These are phyloP conservation scores for Plenodomus biglobosus DNA, from an alignment of 2,329 filamentous ascomycete genomes.

Conservation along the genomic window DNA sequence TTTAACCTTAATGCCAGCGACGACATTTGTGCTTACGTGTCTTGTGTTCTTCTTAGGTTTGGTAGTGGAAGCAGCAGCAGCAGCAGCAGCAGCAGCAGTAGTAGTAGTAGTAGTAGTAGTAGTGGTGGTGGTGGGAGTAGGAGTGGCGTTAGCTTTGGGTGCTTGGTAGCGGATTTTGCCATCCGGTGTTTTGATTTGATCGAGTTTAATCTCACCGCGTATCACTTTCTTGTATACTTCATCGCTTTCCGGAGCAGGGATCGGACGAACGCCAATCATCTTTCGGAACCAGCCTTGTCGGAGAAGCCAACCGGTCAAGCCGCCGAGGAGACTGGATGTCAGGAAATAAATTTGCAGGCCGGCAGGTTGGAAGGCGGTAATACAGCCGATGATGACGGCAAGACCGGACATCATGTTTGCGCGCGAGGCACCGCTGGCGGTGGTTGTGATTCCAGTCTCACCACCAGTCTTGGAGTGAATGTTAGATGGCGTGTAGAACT, in stretches of 20 bases:
- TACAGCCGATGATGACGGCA: slow-evolving; percentile 55
- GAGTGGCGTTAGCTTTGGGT: slow-evolving; percentile 17
- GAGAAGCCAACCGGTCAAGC: slow-evolving; percentile 45
- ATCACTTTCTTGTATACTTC: slow-evolving; percentile 31
- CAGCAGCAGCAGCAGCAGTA: too few species aligned
- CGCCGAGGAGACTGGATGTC: slow-evolving; percentile 45
- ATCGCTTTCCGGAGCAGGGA: slow-evolving; percentile 28
- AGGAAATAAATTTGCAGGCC: slow-evolving; percentile 66
- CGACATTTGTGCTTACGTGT: neutral
- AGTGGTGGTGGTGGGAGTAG: too few species aligned
- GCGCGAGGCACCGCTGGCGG: slow-evolving; percentile 28
- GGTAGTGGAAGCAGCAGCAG: too few species aligned
- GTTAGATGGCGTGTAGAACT: slow-evolving; percentile 20
- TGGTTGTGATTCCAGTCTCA: slow-evolving; percentile 48
- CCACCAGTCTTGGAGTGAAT: slow-evolving; percentile 48
- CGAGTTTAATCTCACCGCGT: slow-evolving; percentile 29
- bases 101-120: too few species aligned
- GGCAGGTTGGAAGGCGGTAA: slow-evolving; percentile 60
- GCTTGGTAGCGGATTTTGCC: slow-evolving; percentile 36
- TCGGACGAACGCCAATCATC: slow-evolving; percentile 38
- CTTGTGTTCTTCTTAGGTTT: slow-evolving; percentile 1
- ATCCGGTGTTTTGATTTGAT: slow-evolving; percentile 23
- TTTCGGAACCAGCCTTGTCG: slow-evolving; percentile 42
- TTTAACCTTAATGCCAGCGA: slow-evolving; percentile 31
- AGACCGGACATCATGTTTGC: slow-evolving; percentile 52